A percentile compares a stretch with the other conserved stretches of the same genome.
phyloP scores from a whole-genome alignment of 495 filamentous ascomycete genomes.

The Penicillium dipodomyicola region DNA sequence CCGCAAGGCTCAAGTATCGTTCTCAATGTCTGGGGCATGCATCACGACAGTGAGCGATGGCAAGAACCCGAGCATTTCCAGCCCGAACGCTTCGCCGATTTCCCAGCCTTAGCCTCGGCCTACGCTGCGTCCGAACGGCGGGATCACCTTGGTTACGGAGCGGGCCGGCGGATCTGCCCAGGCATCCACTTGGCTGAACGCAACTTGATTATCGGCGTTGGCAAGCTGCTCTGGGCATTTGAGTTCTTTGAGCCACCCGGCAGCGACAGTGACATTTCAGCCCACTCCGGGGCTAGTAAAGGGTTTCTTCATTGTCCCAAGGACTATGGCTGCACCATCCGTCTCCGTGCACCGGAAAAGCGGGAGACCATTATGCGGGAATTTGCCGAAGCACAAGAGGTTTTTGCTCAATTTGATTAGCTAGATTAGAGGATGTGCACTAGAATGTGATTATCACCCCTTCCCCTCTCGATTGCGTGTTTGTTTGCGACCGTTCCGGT shows the following conservation, averaged over 20 bases:
- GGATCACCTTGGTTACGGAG: slow-evolving; percentile 33
- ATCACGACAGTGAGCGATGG: slow-evolving; percentile 25
- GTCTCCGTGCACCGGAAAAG: neutral
- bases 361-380: neutral
- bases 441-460: neutral
- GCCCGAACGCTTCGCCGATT: slow-evolving; percentile 48
- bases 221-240: slow-evolving; percentile 15
- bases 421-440: neutral
- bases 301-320: neutral
- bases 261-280: neutral
- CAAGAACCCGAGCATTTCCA: slow-evolving; percentile 51
- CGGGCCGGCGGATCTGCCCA: slow-evolving; percentile 55
- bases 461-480: neutral
- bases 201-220: slow-evolving; percentile 54
- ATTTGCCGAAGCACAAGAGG: neutral
- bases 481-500: neutral
- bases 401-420: neutral
- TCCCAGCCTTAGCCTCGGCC: slow-evolving; percentile 7
- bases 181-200: slow-evolving; percentile 60
- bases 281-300: neutral
- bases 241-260: neutral
- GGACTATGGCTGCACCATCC: neutral
- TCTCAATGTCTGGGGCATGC: slow-evolving; percentile 35
- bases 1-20: slow-evolving; percentile 34
- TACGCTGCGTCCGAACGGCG: slow-evolving; percentile 15